phyloP scores from a whole-genome alignment of 257 asterid genomes.

The Striga asiatica region DNA sequence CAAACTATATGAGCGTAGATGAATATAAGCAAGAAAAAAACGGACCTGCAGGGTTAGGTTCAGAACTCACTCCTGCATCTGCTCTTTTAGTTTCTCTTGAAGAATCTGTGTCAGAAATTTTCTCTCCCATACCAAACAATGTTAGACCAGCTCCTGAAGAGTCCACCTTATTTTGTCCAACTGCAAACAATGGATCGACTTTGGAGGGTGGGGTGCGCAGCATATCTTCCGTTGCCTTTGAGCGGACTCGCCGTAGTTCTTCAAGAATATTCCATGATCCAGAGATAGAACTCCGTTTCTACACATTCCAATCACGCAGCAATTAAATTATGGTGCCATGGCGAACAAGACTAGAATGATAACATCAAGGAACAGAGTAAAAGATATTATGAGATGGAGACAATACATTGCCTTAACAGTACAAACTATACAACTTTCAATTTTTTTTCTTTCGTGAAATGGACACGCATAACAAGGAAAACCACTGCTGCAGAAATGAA shows the following conservation, averaged over 20 bases:
- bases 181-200: constrained; percentile 30
- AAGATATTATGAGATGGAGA: background rate
- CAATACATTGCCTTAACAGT: background rate
- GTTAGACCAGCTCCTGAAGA: constrained; percentile 22
- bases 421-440: background rate
- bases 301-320: constrained; percentile 19
- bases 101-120: constrained; percentile 21
- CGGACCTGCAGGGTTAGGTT: constrained; percentile 33
- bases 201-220: constrained; percentile 41
- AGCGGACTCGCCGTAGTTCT: constrained; percentile 65
- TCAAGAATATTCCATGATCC: constrained; percentile 85
- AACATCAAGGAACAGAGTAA: background rate
- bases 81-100: constrained; percentile 14
- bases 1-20: too few species aligned
- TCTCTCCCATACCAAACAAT: constrained; percentile 21
- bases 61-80: constrained; percentile 32
- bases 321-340: constrained; percentile 7
- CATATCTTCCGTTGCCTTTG: constrained; percentile 70
- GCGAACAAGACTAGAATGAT: background rate
- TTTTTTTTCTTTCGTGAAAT: too few species aligned
- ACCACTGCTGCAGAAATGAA: constrained; percentile 6
- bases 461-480: background rate
- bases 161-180: constrained; percentile 20
- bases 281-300: constrained; percentile 58
- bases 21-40: constrained; percentile 5